phyloP scores from a whole-genome alignment of 192 early-diverging fungal genomes.

The Diversispora epigaea region DNA sequence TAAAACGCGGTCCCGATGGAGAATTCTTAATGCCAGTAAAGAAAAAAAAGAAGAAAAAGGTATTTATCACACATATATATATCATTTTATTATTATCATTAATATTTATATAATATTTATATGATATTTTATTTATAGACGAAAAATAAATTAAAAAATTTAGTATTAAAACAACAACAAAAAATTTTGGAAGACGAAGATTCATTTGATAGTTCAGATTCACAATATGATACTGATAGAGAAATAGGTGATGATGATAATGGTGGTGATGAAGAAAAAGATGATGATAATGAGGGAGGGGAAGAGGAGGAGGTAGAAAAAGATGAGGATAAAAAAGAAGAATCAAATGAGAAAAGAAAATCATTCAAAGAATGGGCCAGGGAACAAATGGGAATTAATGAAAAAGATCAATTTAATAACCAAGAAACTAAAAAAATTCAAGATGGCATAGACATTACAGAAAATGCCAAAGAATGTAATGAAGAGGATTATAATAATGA shows the following conservation, averaged over 20 bases:
- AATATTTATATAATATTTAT: too few relatives aligned
- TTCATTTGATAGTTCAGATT: slow-evolving; percentile 76
- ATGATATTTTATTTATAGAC: slow-evolving; percentile 9
- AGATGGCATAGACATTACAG: slow-evolving; percentile 36
- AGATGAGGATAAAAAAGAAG: too few relatives aligned
- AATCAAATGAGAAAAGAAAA: slow-evolving; percentile 36
- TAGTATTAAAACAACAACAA: slow-evolving; percentile 48
- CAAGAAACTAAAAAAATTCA: slow-evolving; percentile 5
- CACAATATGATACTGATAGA: slow-evolving; percentile 50
- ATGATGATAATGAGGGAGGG: background rate
- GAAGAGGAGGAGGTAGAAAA: too few relatives aligned
- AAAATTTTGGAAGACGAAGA: slow-evolving; percentile 50
- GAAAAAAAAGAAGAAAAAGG: slow-evolving; percentile 54
- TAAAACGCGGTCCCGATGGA: slow-evolving; percentile 44
- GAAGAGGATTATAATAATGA: slow-evolving; percentile 32
- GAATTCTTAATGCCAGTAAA: slow-evolving; percentile 42
- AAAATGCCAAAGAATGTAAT: slow-evolving; percentile 29
- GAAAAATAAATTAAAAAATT: background rate
- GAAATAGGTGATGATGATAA: slow-evolving; percentile 40
- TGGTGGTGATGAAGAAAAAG: slow-evolving; percentile 33
- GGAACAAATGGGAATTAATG: slow-evolving; percentile 35
- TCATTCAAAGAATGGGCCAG: slow-evolving; percentile 41
- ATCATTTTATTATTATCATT: too few relatives aligned
- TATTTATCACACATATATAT: slow-evolving; percentile 8
- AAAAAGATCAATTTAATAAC: slow-evolving; percentile 35